Evolutionary conservation across 2,329 filamentous ascomycete species (phyloP).

Genomic region (Ambrosiella xylebori): DNA sequence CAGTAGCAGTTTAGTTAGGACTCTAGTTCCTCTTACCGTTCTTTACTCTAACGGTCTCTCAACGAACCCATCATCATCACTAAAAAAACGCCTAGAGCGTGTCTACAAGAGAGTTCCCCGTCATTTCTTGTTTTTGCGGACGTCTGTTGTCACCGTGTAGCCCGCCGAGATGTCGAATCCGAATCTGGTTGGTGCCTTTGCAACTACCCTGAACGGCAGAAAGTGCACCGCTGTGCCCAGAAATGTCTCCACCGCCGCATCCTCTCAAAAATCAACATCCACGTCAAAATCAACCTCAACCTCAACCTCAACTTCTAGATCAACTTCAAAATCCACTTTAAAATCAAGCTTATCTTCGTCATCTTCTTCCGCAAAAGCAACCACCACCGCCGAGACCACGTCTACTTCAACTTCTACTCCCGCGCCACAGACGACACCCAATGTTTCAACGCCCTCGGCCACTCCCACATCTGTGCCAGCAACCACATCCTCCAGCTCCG

Average conservation of each 20-base stretch:
- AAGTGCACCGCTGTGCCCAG: conserved; percentile 37
- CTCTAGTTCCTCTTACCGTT: not conserved
- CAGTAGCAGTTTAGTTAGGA: not conserved
- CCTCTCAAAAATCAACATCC: conserved; percentile 8
- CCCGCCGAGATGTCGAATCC: conserved; percentile 25
- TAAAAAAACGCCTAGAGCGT: too few relatives aligned
- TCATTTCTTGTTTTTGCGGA: too few relatives aligned
- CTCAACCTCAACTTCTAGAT: not conserved
- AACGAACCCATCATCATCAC: not conserved
- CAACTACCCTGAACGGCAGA: conserved; percentile 32
- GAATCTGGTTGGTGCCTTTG: conserved; percentile 29
- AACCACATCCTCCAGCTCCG: not conserved
- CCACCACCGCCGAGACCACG: not conserved
- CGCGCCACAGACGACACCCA: not conserved
- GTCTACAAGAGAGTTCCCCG: too few relatives aligned
- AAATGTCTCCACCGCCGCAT: conserved; percentile 15
- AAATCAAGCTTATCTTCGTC: not conserved
- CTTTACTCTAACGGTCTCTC: not conserved
- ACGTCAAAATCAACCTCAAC: conserved; percentile 12
- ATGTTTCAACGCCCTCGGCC: not conserved
- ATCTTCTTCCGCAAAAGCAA: not conserved
- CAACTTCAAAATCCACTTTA: not conserved
- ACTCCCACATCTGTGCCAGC: not conserved
- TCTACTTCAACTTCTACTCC: conserved; percentile 1
- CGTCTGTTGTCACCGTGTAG: not conserved